These are phyloP conservation scores for Nakazawaea anatomiae DNA, from an alignment of 805 yeast species.

Conservation along the genomic window DNA sequence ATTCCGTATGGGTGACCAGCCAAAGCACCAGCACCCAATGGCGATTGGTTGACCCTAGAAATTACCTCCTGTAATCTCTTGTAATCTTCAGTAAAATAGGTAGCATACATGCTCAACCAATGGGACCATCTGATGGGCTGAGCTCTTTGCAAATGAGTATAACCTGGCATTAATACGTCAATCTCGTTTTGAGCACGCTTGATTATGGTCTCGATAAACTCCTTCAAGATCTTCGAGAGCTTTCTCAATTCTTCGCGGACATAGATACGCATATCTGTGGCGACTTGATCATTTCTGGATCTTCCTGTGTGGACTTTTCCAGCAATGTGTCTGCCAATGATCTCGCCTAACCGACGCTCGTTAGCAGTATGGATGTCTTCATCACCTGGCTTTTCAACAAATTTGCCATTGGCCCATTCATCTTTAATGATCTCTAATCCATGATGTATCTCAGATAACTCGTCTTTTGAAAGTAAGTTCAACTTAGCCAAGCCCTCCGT, in stretches of 20 bases:
- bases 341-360: slow-evolving; percentile 94
- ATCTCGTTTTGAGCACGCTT: slow-evolving; percentile 81
- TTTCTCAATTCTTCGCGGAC: slow-evolving; percentile 77
- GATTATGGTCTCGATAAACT: slow-evolving; percentile 61
- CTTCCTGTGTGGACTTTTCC: slow-evolving; percentile 99
- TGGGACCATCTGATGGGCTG: slow-evolving; percentile 99
- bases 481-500: slow-evolving; percentile 80
- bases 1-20: slow-evolving; percentile 99
- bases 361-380: slow-evolving; percentile 99
- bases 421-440: slow-evolving; percentile 67
- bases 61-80: slow-evolving; percentile 77
- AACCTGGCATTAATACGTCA: slow-evolving; percentile 96
- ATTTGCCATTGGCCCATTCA: slow-evolving; percentile 75
- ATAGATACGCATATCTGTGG: slow-evolving; percentile 95
- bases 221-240: slow-evolving; percentile 47
- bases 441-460: slow-evolving; percentile 72
- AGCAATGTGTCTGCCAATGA: slow-evolving; percentile 88
- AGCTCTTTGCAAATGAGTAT: slow-evolving; percentile 96
- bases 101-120: slow-evolving; percentile 92
- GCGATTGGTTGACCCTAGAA: slow-evolving; percentile 79
- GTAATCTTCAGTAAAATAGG: slow-evolving; percentile 88
- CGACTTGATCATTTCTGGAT: slow-evolving; percentile 97
- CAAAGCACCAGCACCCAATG: slow-evolving; percentile 95
- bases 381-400: slow-evolving; percentile 80
- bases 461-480: slow-evolving; percentile 67